Base-by-base conservation (phyloP, 2,329 filamentous ascomycete species). In the Grosmannia huntii region DNA sequence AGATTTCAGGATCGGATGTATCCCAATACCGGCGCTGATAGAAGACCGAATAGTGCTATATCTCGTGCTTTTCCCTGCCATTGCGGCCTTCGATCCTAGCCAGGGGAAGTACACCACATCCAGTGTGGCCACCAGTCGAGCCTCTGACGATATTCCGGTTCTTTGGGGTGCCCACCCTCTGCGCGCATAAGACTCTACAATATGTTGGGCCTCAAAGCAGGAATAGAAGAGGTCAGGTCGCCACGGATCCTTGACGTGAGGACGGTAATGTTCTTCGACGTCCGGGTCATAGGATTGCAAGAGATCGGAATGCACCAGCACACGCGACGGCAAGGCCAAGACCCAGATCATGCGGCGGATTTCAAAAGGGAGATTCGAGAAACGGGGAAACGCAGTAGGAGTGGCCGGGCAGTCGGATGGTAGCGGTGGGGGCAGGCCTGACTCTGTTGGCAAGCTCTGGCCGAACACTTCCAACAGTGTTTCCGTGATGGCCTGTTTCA, bases 331-430 rank as follows among this genome's bases (percentile, higher is more conserved):
- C 54, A 64, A 11, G 3, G 62, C 62, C 7, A 50, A 52, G 21
- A 59, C 57, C 62, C 62, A 64, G 48, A 64, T 46, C 51, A 64
- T 61, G 56, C 49, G 57, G 31, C 62, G 62, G 48, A 64, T 57
- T 33, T 64, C 62, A 6, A 44, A 57, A 5, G 62, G 62, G n/a
- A 64, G 59, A 6, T 3, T 9, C 4, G 44, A 5, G 21, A 64
- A 64, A 19, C 14, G 25, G 21, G 25, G 54, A 44, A 62, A 62
- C n/a, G 21, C n/a, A 3, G 25, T 4, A 3, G 48, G 12, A 4
- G 25, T 14, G 6, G 53, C 4, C 21, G 46, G 23, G 1, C 23
- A 10, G 31, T 9, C 38, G 23, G 38, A 16, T 16, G 54, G 56
- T 4, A 41, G 44, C 10, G 41, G 38, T 10, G 21, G 48, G 9